phyloP scores from a whole-genome alignment of 129 eudicot genomes.

The Gnaphalium uliginosum region DNA sequence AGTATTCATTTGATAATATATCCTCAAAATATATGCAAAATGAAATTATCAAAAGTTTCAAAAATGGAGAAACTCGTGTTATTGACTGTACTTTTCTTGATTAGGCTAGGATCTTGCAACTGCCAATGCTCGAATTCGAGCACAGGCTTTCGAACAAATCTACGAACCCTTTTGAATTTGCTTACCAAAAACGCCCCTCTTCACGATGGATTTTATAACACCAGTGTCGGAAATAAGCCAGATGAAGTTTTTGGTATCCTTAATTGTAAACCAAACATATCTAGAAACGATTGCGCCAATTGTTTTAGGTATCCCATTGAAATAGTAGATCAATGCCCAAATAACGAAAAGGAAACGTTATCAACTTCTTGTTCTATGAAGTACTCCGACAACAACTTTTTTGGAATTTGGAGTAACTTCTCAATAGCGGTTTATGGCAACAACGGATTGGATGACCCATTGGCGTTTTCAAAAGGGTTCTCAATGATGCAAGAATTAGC shows the following conservation, averaged over 20 bases:
- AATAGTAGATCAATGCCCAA: not conserved
- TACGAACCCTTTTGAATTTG: not conserved
- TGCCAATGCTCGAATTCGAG: conserved; percentile 5
- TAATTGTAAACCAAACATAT: conserved; percentile 27
- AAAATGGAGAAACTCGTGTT: conserved; percentile 17
- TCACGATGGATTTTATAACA: conserved; percentile 16
- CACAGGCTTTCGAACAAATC: conserved; percentile 5
- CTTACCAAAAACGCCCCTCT: conserved; percentile 22
- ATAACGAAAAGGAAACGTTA: not conserved
- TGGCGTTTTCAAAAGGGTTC: conserved; percentile 27
- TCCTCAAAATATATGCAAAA: too few relatives aligned
- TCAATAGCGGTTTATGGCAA: not conserved
- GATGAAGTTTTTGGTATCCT: conserved; percentile 21
- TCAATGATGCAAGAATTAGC: conserved; percentile 24
- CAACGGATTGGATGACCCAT: conserved; percentile 15
- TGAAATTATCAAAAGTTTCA: not conserved
- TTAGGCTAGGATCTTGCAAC: conserved; percentile 18
- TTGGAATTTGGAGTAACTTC: conserved; percentile 9
- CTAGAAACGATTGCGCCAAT: not conserved
- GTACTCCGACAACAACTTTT: conserved; percentile 5
- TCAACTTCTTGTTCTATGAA: conserved; percentile 12
- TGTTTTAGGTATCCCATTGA: not conserved
- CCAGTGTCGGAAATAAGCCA: conserved; percentile 26
- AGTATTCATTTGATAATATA: too few relatives aligned
- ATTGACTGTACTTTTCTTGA: conserved; percentile 9